Evolutionary conservation across 2,329 filamentous ascomycete genomes (phyloP).

Genomic region (Teratosphaeria epicoccoides): DNA sequence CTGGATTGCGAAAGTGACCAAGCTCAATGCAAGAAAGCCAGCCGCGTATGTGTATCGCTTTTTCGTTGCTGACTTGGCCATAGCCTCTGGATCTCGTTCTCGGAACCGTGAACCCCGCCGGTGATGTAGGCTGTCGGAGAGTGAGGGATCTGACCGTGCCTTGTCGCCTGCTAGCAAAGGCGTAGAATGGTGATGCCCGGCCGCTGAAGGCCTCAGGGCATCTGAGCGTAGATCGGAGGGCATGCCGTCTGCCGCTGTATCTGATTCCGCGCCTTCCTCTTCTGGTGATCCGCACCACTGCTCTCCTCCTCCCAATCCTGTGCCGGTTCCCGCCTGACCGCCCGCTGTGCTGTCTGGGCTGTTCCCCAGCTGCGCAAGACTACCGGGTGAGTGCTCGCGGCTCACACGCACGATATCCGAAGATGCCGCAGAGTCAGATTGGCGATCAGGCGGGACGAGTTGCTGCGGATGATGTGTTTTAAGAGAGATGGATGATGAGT

Average conservation of each 20-base stretch:
- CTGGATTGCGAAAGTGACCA: slow-evolving; percentile 84
- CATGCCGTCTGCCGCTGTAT: slow-evolving; percentile 30
- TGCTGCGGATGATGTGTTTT: not conserved
- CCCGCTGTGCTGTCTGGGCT: slow-evolving; percentile 9
- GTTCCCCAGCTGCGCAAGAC: slow-evolving; percentile 21
- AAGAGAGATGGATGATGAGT: too few relatives aligned
- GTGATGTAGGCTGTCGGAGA: slow-evolving; percentile 37
- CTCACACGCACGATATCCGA: slow-evolving; percentile 22
- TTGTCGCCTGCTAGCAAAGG: slow-evolving; percentile 43
- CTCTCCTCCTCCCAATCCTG: slow-evolving; percentile 14
- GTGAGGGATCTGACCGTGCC: slow-evolving; percentile 28
- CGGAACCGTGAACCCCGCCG: slow-evolving; percentile 55
- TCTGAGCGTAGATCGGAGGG: slow-evolving; percentile 39
- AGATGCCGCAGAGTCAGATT: slow-evolving; percentile 12
- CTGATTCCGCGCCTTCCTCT: slow-evolving; percentile 29
- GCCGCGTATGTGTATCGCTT: slow-evolving; percentile 80
- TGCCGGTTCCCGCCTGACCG: slow-evolving; percentile 23
- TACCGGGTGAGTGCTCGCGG: slow-evolving; percentile 20
- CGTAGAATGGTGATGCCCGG: slow-evolving; percentile 26
- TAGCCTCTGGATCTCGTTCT: slow-evolving; percentile 61
- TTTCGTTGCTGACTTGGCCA: slow-evolving; percentile 53
- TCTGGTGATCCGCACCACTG: slow-evolving; percentile 34
- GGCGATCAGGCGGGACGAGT: slow-evolving; percentile 7
- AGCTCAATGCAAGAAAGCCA: slow-evolving; percentile 69
- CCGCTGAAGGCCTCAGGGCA: not conserved